Evolutionary conservation across 1,139 yeast genomes (phyloP).

Genomic region (Yamadazyma triangularis): DNA sequence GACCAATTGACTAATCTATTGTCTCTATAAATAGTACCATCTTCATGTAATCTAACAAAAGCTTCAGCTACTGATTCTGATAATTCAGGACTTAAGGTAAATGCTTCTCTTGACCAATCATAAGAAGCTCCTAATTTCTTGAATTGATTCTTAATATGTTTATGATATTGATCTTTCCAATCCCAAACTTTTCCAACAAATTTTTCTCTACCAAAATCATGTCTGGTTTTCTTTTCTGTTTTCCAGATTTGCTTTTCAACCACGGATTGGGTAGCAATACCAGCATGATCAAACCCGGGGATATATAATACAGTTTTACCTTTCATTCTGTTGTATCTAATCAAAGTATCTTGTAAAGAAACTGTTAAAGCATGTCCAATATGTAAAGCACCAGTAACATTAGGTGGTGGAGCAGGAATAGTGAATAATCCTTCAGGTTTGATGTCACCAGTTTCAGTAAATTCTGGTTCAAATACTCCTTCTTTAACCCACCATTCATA

Average conservation of each 20-base stretch:
- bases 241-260: slow-evolving; percentile 97
- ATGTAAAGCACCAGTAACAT: slow-evolving; percentile 97
- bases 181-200: slow-evolving; percentile 92
- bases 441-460: slow-evolving; percentile 65
- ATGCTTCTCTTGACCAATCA: slow-evolving; percentile 93
- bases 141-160: slow-evolving; percentile 78
- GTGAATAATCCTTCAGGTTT: slow-evolving; percentile 82
- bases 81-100: slow-evolving; percentile 79
- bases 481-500: slow-evolving; percentile 94
- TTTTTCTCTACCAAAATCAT: slow-evolving; percentile 90
- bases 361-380: slow-evolving; percentile 98
- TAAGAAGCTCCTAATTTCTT: slow-evolving; percentile 91
- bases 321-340: slow-evolving; percentile 94
- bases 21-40: slow-evolving; percentile 94
- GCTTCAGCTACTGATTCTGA: slow-evolving; percentile 86
- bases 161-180: slow-evolving; percentile 95
- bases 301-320: slow-evolving; percentile 90
- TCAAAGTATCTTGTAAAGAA: slow-evolving; percentile 88
- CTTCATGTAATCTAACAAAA: slow-evolving; percentile 86
- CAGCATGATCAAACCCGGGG: slow-evolving; percentile 99
- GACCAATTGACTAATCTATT: slow-evolving; percentile 95
- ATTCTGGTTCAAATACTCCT: slow-evolving; percentile 86
- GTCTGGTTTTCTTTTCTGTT: slow-evolving; percentile 83
- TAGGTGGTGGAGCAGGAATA: slow-evolving; percentile 98
- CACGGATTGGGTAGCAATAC: slow-evolving; percentile 97